Evolutionary conservation across 495 filamentous ascomycete genomes (phyloP).

Genomic region (Neurospora sp.): DNA sequence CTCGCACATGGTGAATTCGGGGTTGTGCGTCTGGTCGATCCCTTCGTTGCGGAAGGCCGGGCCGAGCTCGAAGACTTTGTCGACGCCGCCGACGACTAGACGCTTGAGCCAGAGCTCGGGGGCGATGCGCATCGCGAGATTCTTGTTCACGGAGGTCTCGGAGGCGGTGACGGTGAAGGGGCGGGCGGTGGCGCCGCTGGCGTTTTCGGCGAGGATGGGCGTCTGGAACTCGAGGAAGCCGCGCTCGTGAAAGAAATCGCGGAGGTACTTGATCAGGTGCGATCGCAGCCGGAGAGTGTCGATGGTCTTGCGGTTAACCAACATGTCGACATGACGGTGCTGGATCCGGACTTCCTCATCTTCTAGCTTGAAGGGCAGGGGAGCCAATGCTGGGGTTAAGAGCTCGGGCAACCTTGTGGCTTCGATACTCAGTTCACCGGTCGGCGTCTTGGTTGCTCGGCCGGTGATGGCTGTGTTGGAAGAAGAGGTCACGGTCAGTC

Average conservation of each 20-base stretch:
- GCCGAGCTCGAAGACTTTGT: constrained; percentile 89
- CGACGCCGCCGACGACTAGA: constrained; percentile 85
- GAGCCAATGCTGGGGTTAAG: constrained; percentile 66
- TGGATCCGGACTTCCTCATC: constrained; percentile 56
- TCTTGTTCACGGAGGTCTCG: constrained; percentile 52
- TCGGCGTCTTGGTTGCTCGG: constrained; percentile 54
- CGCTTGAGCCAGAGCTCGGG: constrained; percentile 95
- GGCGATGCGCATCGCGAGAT: constrained; percentile 70
- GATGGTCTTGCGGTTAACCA: constrained; percentile 55
- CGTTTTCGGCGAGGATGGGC: constrained; percentile 66
- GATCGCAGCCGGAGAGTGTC: constrained; percentile 67
- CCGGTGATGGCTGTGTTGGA: constrained; percentile 48
- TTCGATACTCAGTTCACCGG: constrained; percentile 69
- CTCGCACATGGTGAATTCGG: constrained; percentile 94
- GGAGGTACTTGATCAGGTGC: constrained; percentile 61
- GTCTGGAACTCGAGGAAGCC: constrained; percentile 82
- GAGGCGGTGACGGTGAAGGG: constrained; percentile 71
- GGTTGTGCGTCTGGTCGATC: constrained; percentile 95
- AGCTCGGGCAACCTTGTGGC: constrained; percentile 57
- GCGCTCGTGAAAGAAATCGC: constrained; percentile 58
- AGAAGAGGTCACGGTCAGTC: neutral
- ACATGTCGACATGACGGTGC: constrained; percentile 71
- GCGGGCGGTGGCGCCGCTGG: constrained; percentile 75
- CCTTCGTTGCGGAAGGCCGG: constrained; percentile 91
- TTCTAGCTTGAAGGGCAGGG: constrained; percentile 53